Base-by-base conservation (phyloP, 1,284 basidiomycete genomes). In the Cystobasidium slooffiae region DNA sequence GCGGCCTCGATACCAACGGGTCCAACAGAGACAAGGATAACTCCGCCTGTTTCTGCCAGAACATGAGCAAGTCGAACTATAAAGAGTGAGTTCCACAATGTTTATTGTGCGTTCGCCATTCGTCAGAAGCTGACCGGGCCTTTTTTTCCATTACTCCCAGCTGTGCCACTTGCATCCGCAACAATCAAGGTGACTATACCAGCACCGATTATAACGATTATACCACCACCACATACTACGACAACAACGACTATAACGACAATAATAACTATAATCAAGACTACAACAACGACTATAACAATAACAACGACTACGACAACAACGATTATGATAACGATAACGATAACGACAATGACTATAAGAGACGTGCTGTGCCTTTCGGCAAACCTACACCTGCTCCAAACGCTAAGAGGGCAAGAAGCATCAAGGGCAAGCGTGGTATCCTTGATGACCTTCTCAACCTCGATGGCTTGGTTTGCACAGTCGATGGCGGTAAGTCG, bases 401-500 rank as follows among this genome's bases (percentile, higher is more conserved):
- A 8, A 14, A 20, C 7, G 55, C 31, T 8, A 14, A 14, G 8
- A 63, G 46, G 39, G 16, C 46, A 46, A 39, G 56, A 59, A 20
- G 39, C 56, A 10, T 37, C 7, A 16, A 37, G n/a, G 47, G n/a
- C 20, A 47, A 52, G 22, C 68, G 68, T 12, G 68, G 59, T 8
- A 14, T 72, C 6, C 68, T 72, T 37, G 43, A 20, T 43, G 58
- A 64, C 43, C 58, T 72, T 6, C 68, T 72, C 46, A 64, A 72
- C 39, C 41, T 72, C 16, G 52, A 64, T 24, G 59, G 49, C 41
- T 18, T 64, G 18, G n/a, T 72, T 24, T 72, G 68, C 46, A 62
- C 61, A 20, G 61, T 47, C 12, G 41, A 72, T 47, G 68, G 52
- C 16, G 68, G 68, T 72, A 22, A 72, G 68, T 51, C 22, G 24